A percentile compares a stretch with the other conserved stretches of the same genome.
These are phyloP conservation scores for Hypomontagnella monticulosa DNA, from an alignment of 495 filamentous ascomycete species.

Conservation along the genomic window DNA sequence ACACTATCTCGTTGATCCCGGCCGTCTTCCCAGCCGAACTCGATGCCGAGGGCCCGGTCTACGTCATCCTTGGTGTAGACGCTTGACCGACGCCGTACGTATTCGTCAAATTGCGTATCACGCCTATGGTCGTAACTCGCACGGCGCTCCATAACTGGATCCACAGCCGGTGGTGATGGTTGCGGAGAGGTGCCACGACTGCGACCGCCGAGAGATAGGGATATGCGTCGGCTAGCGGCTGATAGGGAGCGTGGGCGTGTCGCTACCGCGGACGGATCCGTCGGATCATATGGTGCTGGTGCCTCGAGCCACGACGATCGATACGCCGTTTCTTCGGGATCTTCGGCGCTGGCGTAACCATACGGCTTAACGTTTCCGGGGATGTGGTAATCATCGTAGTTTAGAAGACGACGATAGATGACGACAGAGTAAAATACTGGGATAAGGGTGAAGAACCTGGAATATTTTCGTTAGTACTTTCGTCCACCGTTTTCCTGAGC, in stretches of 20 bases:
- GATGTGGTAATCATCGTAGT: constrained; percentile 56
- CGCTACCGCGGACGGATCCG: constrained; percentile 10
- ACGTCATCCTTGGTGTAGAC: constrained; percentile 44
- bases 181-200: constrained; percentile 16
- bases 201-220: constrained; percentile 25
- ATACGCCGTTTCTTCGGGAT: constrained; percentile 36
- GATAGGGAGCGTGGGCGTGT: constrained; percentile 36
- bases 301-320: constrained; percentile 28
- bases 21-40: constrained; percentile 51
- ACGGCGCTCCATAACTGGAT: constrained; percentile 19
- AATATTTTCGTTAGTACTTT: constrained; percentile 9
- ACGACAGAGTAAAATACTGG: constrained; percentile 52
- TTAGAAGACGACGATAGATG: constrained; percentile 52
- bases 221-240: constrained; percentile 30
- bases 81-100: constrained; percentile 32
- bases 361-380: constrained; percentile 49
- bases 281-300: constrained; percentile 35
- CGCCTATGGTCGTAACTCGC: constrained; percentile 47
- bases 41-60: constrained; percentile 48
- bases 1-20: constrained; percentile 27
- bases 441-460: constrained; percentile 46
- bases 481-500: not conserved
- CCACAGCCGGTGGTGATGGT: not conserved
- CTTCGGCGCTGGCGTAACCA: constrained; percentile 40
- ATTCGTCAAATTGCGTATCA: constrained; percentile 50